Base-by-base conservation (phyloP, 352 stramenopile species). In the Plasmopara muralis region DNA sequence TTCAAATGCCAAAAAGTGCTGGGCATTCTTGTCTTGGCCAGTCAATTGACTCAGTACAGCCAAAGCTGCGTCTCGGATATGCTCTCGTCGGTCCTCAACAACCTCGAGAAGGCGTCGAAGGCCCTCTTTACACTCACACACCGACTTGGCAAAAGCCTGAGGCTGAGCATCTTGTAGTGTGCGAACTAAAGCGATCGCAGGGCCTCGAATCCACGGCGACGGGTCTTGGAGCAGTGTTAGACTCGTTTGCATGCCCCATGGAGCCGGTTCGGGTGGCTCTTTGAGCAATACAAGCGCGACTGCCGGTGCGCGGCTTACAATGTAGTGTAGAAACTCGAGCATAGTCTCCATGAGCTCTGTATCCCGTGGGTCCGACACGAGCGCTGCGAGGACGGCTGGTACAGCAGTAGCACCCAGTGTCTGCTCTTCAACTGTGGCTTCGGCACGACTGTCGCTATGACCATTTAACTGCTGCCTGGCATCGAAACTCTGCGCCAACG, bases 311-410 rank as follows among this genome's bases (percentile, higher is more conserved):
- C 48, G 67, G 9, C 48, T 57, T 20, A 89, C 74, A 30, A 88
- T 54, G 14, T 62, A 46, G 43, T 89, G 78, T 9, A 92, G 50
- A 12, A 88, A 65, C 60, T 89, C 81, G 6, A 92, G 64, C 74
- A 92, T 86, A 9, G 76, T 66, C 53, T 92, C 81, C 74, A 92
- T 89, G 42, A 92, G 72, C 55, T 89, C 81, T n/a, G 78, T 88
- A 50, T 92, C 81, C 48, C 81, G 62, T 30, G 81, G 81, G 42
- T 92, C 81, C 18, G 81, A 86, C 25, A 84, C 64, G 10, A 92
- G 52, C 3, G 81, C 81, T 14, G 64, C 70, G 29, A 92, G 60
- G 6, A 89, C 60, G 2, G 62, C 71, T 0, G 81, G 81, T 6
- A 83, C 68, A 16, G 74, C 62, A 2, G 67, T 60, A 0, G 64